Percentiles rank a stretch among this genome's conserved stretches.
phyloP scores from a whole-genome alignment of 208 protist genomes.

The Trichomonas vaginalis region DNA sequence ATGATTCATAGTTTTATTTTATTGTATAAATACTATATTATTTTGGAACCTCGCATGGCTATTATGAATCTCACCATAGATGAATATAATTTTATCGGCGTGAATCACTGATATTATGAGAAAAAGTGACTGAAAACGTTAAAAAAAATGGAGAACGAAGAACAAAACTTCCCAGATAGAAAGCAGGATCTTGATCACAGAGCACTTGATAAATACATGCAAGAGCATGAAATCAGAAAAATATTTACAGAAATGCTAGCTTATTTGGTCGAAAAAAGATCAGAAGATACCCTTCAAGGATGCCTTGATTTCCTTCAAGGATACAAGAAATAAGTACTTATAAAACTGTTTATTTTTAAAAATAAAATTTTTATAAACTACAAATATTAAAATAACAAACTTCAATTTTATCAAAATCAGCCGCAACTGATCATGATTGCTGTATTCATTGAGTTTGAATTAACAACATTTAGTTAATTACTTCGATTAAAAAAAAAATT shows the following conservation, averaged over 20 bases:
- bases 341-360: neutral
- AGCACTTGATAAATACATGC: conserved; percentile 9
- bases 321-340: neutral
- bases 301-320: neutral
- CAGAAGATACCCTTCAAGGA: neutral
- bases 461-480: no score
- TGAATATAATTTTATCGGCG: no score
- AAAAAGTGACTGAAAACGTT: neutral
- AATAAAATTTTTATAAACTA: neutral
- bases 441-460: no score
- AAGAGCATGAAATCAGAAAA: neutral
- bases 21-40: no score
- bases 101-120: no score
- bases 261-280: neutral
- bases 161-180: neutral
- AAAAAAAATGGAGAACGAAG: neutral
- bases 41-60: no score
- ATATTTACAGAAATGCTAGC: conserved; percentile 12
- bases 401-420: no score
- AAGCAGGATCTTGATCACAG: conserved; percentile 6
- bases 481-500: no score
- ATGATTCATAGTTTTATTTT: no score
- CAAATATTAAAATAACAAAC: no score
- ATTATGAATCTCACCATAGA: no score
- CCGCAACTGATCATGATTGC: no score